Conservation (phyloP, 208 protist genomes). For the Crithidia brevicula region DNA sequence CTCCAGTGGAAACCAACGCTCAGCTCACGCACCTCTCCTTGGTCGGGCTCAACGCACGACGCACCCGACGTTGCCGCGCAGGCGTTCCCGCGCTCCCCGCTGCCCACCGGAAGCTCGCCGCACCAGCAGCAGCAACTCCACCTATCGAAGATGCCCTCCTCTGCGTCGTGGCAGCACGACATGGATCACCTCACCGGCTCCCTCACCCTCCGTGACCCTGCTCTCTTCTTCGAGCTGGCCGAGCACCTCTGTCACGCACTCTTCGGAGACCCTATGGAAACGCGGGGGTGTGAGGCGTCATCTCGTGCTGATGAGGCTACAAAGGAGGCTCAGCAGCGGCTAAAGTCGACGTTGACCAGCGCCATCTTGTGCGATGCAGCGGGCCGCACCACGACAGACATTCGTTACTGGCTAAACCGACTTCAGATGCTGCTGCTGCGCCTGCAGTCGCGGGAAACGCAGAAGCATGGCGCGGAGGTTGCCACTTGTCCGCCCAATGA, state of each 20-base stretch:
- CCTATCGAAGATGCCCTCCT: conserved; percentile 11
- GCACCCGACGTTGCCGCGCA: neutral
- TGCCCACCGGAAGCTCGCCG: neutral
- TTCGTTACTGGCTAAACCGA: conserved; percentile 74
- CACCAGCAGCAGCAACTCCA: conserved; percentile 4
- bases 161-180: conserved; percentile 28
- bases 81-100: neutral
- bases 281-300: too few species aligned
- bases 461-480: too few species aligned
- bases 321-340: too few species aligned
- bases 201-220: conserved; percentile 19
- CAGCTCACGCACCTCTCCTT: neutral
- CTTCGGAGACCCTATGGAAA: conserved; percentile 10
- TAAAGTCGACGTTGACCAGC: neutral
- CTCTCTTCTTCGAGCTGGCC: conserved; percentile 31
- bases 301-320: too few species aligned
- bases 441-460: neutral
- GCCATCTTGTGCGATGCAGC: conserved; percentile 23
- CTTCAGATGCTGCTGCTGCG: conserved; percentile 64
- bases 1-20: conserved; percentile 11
- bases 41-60: neutral
- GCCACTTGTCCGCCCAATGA: too few species aligned
- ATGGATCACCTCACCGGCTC: conserved; percentile 20
- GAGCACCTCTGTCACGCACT: conserved; percentile 24
- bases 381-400: conserved; percentile 48